Evolutionary conservation across 2,329 filamentous ascomycete species (phyloP), one percentile per base, ranked within the genome.

Genomic region (Pseudogymnoascus sp.): DNA sequence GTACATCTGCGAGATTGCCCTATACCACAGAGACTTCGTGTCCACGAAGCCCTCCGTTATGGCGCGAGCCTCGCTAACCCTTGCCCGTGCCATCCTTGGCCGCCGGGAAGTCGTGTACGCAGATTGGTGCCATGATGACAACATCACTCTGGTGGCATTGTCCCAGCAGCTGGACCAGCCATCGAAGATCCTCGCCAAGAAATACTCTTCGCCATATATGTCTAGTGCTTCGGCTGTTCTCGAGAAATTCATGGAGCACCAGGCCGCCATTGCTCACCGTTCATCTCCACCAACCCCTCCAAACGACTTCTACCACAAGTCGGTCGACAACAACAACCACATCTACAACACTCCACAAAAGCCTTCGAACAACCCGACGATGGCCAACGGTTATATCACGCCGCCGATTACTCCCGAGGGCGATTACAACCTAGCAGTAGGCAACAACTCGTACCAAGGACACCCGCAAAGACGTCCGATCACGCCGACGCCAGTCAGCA

Each of bases 11-110:
- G 95, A 99, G 79, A 93, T 98, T 72, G 91, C 93, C 54, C 82
- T 98, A 45, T 99, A 97, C 79, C 92, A 98, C 80, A 90, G 93
- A 73, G 95, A 98, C 69, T 99, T 99, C 72, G 93, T 99, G 67
- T 95, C 93, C 14, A 92, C 90, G 64, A 89, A 89, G 73, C 92
- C 95, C 19, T 96, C 93, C 0, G 88, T 93, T 68, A 91, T 99
- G 83, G 93, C 95, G 51, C 85, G 92, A 69, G 89, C 92, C 48
- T 92, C 93, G 10, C 81, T 98, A 64, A 92, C 92, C 62, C 84
- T 99, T 43, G 88, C 93, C 41, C 84, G 93, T 68, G 93, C 90
- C 73, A 92, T 99, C 68, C 84, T 98, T 10, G 87, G 87, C 72
- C 88, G 92, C 65, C 84, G 88, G 43, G 92, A 96, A 75, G 83